Conservation (phyloP, 2,329 filamentous ascomycete species). For the Ampelomyces quisqualis region DNA sequence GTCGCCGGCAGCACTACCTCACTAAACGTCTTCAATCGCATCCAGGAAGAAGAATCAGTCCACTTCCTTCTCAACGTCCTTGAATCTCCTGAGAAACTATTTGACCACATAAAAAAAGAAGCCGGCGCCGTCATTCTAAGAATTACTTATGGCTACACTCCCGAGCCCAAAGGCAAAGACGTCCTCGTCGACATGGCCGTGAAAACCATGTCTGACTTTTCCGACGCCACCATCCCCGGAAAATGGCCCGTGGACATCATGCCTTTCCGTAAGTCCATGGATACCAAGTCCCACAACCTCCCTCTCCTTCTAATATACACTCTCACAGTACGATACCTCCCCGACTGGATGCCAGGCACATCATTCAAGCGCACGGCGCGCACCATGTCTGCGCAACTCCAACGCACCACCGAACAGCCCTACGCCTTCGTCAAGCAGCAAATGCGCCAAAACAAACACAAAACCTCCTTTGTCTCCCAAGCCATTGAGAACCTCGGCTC, state of each 20-base stretch:
- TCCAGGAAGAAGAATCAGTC: conserved; percentile 31
- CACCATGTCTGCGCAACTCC: conserved; percentile 38
- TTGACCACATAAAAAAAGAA: conserved; percentile 32
- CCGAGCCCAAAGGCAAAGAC: conserved; percentile 46
- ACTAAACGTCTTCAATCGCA: conserved; percentile 27
- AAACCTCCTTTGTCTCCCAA: conserved; percentile 46
- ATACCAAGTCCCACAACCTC: no score
- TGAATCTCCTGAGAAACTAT: conserved; percentile 21
- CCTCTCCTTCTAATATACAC: background rate
- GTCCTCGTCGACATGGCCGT: conserved; percentile 49
- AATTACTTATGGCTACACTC: conserved; percentile 48
- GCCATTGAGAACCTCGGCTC: conserved; percentile 39
- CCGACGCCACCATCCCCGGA: conserved; percentile 46
- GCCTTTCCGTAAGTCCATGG: conserved; percentile 41
- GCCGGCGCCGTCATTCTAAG: conserved; percentile 32
- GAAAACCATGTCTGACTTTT: conserved; percentile 46
- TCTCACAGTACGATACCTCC: conserved; percentile 45
- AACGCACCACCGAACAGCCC: conserved; percentile 41
- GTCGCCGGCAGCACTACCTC: conserved; percentile 25
- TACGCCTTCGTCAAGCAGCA: conserved; percentile 49
- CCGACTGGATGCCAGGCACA: conserved; percentile 52
- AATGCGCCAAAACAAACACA: conserved; percentile 35
- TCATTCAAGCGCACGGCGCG: conserved; percentile 48
- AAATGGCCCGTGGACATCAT: conserved; percentile 52
- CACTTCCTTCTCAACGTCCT: conserved; percentile 32